Base-by-base conservation (phyloP, 345 rosid species). In the Noccaea caerulescens region DNA sequence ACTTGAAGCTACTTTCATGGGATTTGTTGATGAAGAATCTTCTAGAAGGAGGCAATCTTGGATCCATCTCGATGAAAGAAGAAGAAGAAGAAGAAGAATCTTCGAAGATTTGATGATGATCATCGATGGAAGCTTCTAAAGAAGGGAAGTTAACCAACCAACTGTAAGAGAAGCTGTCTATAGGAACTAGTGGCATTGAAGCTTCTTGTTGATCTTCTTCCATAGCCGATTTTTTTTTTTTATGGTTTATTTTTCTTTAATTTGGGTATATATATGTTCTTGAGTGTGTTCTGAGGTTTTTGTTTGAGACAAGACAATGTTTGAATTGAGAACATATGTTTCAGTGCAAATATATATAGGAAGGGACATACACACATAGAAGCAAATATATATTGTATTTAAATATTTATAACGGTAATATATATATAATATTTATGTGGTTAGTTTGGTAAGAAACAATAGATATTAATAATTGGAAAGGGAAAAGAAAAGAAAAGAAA, bases 11-110 rank as follows among this genome's bases (percentile, higher is more conserved):
- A 39, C 76, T 65, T 56, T 93, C 98, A 36, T 85, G 84, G 59
- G 93, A 72, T 61, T 50, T 61, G 41, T 59, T 82, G 70, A 80
- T 73, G 46, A 82, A 76, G 86, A 91, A 93, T 77, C 97, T 86
- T 86, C 83, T 87, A 6, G 98, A 93, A 34, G 97, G 92, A 55
- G 96, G 88, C 80, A 89, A 76, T 72, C 85, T 87, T 12, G 98
- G 97, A 84, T 93, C 98, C 98, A 93, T 88, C 76, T 93, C 97
- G 30, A 93, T 93, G 89, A 88, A 93, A 32, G 87, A 87, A 69
- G 93, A 83, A 47, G 84, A 84, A 47, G 84, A 84, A 71, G 92
- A 83, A 59, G 87, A 87, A 68, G 91, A 82, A 61, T 88, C 96
- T 75, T 85, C 95, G 12, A 78, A 79, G 57, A 78, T 84, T 73